Conservation (phyloP, 75 land plant species). For the Larix kaempferi region DNA sequence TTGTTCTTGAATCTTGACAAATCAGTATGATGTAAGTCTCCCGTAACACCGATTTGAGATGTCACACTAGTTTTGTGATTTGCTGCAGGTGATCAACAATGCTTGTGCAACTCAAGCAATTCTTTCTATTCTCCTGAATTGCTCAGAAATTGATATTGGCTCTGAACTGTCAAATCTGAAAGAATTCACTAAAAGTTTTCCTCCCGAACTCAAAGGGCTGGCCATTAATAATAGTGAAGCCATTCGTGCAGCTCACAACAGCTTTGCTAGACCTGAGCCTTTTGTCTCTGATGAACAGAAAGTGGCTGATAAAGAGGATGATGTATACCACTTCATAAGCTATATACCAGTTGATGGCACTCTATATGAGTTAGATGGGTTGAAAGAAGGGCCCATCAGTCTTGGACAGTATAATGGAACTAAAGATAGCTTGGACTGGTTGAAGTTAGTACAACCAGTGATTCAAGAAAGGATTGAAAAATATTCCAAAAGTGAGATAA, state of each 20-base stretch:
- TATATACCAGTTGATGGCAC: constrained; percentile 92
- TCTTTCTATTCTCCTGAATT: constrained; percentile 91
- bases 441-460: constrained; percentile 90
- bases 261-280: constrained; percentile 98
- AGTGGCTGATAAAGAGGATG: constrained; percentile 86
- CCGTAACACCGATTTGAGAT: not conserved
- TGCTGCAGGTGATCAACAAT: constrained; percentile 87
- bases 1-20: constrained; percentile 2
- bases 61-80: not conserved
- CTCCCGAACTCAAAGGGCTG: constrained; percentile 93
- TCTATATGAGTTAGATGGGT: constrained; percentile 93
- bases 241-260: constrained; percentile 94
- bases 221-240: constrained; percentile 98
- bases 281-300: constrained; percentile 97
- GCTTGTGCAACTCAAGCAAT: constrained; percentile 99
- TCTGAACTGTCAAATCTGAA: constrained; percentile 77
- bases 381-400: constrained; percentile 98
- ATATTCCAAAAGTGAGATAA: constrained; percentile 86
- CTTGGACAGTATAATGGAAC: constrained; percentile 74
- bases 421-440: constrained; percentile 75
- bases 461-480: constrained; percentile 96
- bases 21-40: not conserved
- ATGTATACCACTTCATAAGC: constrained; percentile 98
- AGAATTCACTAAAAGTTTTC: constrained; percentile 89
- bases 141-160: constrained; percentile 87